Base-by-base conservation (phyloP, 441 rosid genomes). In the Jatropha podagrica region DNA sequence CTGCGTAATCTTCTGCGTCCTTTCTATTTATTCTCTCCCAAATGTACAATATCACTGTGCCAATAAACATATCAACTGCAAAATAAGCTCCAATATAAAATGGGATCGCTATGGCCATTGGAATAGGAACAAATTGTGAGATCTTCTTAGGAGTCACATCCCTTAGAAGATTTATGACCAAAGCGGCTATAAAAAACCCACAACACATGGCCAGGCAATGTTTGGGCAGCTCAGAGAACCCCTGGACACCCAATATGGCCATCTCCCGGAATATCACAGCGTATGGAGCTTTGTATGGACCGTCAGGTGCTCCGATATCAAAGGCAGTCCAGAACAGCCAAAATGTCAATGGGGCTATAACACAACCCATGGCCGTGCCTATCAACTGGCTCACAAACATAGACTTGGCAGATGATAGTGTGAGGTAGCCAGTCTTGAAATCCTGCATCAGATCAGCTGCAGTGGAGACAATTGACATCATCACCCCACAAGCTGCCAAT, bases 391-490 rank as follows among this genome's bases (percentile, higher is more conserved):
- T 91, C 78, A 93, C 92, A 76, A 93, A 91, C 98, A 93, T 91
- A 51, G 98, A 93, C 82, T 86, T 93, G 76, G 95, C 98, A 4
- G 98, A 93, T 18, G 98, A 93, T 70, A 93, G 76, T n/a, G 98
- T 93, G 64, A 90, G 90, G 84, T 90, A 93, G 71, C 97, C 97
- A 3, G 95, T 93, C 87, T 90, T 93, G 80, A 94, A 92, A 82
- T 94, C 98, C 84, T 94, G 98, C 98, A 94, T 90, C 20, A 94
- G 94, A 85, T 94, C 98, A 67, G 98, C 96, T 5, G 97, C 98
- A 0, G 97, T 94, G 61, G 98, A 84, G 81, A 94, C 96, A 37
- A 94, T 94, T 55, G 98, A 77, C 97, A 92, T 93, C 98, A 93
- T 93, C 27, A 93, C 87, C 41, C 97, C 98, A 75, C 89, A 91